A percentile compares a stretch with the other conserved stretches of the same genome.
phyloP scores from a whole-genome alignment of 1,139 yeast species.

The Candida tunisiensis region DNA sequence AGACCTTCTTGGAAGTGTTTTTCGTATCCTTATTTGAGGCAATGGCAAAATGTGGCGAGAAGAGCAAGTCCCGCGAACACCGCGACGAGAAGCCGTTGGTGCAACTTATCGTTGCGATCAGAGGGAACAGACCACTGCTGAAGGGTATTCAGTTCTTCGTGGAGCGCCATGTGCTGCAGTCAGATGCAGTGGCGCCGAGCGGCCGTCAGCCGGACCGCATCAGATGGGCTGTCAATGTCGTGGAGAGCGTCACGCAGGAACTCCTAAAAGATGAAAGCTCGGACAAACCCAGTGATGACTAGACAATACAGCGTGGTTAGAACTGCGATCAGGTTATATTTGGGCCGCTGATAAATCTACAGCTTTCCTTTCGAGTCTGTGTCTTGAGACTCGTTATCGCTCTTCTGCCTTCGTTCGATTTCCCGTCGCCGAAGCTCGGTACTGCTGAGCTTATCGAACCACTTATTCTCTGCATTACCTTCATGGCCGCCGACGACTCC shows the following conservation, averaged over 20 bases:
- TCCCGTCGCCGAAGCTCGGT: constrained; percentile 33
- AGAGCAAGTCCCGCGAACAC: constrained; percentile 3
- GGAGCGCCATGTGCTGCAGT: constrained; percentile 1
- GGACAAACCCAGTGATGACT: background rate
- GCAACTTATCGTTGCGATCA: constrained; percentile 40
- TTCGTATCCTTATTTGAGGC: constrained; percentile 51
- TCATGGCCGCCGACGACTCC: constrained; percentile 41
- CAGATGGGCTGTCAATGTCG: constrained; percentile 50
- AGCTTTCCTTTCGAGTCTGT: background rate
- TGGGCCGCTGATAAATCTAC: background rate
- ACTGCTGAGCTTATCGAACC: constrained; percentile 71
- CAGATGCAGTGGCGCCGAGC: constrained; percentile 18
- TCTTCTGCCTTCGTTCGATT: constrained; percentile 5
- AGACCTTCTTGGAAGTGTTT: constrained; percentile 56
- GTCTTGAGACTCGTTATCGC: background rate
- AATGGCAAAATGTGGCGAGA: constrained; percentile 40
- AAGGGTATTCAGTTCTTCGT: constrained; percentile 58
- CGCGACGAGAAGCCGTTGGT: constrained; percentile 3
- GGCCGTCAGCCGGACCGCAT: constrained; percentile 43
- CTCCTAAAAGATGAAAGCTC: constrained; percentile 14
- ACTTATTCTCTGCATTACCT: constrained; percentile 34
- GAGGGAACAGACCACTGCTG: constrained; percentile 47
- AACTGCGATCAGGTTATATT: too few relatives aligned
- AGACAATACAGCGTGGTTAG: too few relatives aligned
- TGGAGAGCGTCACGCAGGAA: constrained; percentile 39